phyloP scores from a whole-genome alignment of 2,329 filamentous ascomycete species.

The Monilinia fructigena region DNA sequence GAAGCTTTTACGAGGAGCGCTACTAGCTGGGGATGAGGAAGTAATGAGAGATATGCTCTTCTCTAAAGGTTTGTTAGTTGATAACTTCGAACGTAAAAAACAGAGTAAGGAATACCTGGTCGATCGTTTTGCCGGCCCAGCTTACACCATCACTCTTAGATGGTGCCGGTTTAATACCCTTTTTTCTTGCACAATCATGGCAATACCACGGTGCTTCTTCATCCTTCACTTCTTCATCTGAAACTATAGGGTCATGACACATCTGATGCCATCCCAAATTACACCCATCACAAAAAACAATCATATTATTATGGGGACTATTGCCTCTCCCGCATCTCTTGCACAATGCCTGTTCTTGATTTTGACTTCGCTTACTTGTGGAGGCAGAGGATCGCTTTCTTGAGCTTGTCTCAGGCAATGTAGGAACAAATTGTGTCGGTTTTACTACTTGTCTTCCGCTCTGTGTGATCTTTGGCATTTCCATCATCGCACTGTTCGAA shows the following conservation, averaged over 20 bases:
- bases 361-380: constrained; percentile 56
- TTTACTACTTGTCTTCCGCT: constrained; percentile 72
- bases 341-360: constrained; percentile 60
- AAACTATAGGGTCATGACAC: constrained; percentile 75
- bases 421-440: constrained; percentile 61
- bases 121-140: constrained; percentile 40
- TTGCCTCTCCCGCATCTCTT: constrained; percentile 70
- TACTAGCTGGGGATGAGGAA: constrained; percentile 62
- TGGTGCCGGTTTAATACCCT: constrained; percentile 44
- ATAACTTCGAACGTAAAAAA: constrained; percentile 9
- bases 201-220: constrained; percentile 72
- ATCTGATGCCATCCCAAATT: constrained; percentile 77
- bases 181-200: constrained; percentile 54
- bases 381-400: constrained; percentile 41
- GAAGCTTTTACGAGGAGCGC: constrained; percentile 62
- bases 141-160: constrained; percentile 34
- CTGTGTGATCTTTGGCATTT: constrained; percentile 65
- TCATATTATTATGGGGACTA: constrained; percentile 71
- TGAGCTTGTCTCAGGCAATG: constrained; percentile 46
- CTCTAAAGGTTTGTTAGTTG: constrained; percentile 46
- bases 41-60: constrained; percentile 59
- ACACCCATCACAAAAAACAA: constrained; percentile 84
- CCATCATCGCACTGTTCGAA: constrained; percentile 49
- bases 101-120: constrained; percentile 42
- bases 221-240: constrained; percentile 65